Conservation (phyloP, 2,329 filamentous ascomycete species). For the Stachybotrys elegans region DNA sequence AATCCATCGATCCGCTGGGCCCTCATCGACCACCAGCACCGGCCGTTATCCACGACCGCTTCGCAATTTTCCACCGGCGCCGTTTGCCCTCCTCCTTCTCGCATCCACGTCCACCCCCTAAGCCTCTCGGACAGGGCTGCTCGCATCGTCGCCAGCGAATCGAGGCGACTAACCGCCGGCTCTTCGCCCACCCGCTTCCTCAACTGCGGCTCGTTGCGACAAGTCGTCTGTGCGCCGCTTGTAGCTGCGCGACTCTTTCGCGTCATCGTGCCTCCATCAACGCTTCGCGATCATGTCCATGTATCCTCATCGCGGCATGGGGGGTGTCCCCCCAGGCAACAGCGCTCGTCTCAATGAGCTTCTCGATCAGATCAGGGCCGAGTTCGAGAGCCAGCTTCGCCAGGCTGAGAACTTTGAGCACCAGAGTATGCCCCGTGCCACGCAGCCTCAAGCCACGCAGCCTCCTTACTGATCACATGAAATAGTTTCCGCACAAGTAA, state of each 20-base stretch:
- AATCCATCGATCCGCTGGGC: too few relatives aligned
- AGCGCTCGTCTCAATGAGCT: constrained; percentile 77
- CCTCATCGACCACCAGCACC: too few relatives aligned
- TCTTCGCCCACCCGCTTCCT: too few relatives aligned
- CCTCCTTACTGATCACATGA: constrained; percentile 14
- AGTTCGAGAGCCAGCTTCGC: constrained; percentile 82
- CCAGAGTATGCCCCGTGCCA: constrained; percentile 65
- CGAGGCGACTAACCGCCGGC: too few relatives aligned
- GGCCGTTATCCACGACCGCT: too few relatives aligned
- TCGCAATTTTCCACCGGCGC: too few relatives aligned
- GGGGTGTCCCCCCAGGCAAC: constrained; percentile 56
- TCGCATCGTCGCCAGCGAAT: too few relatives aligned
- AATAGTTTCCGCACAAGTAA: constrained; percentile 81
- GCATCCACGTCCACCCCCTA: too few relatives aligned
- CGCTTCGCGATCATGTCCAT: constrained; percentile 64
- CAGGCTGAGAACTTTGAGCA: constrained; percentile 85
- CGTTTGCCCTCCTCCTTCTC: too few relatives aligned
- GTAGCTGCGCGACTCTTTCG: constrained; percentile 8
- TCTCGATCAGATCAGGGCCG: constrained; percentile 81
- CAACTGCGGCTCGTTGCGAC: too few relatives aligned
- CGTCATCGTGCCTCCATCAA: constrained; percentile 7
- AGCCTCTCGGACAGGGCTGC: too few relatives aligned
- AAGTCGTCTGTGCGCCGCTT: too few relatives aligned
- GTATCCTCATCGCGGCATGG: constrained; percentile 89
- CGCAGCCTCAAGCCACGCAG: not conserved